Conservation (phyloP, 225 moss, liverwort and hornwort genomes). For the Physcomitrium patens region DNA sequence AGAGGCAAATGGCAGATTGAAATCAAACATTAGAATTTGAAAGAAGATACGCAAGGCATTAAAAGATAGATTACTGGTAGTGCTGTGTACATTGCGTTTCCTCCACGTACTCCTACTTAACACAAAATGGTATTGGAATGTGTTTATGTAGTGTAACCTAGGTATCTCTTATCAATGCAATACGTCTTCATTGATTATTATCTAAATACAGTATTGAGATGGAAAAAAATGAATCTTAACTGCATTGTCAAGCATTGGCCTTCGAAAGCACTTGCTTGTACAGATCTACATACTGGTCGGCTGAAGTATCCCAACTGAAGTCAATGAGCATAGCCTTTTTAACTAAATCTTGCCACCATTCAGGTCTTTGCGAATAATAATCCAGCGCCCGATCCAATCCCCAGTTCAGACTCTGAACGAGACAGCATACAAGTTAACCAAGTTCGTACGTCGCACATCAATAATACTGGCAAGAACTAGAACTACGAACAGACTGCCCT, state of each 20-base stretch:
- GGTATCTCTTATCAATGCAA: no score
- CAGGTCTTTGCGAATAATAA: constrained; percentile 60
- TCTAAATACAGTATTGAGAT: not conserved
- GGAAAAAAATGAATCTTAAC: not conserved
- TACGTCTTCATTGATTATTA: not conserved
- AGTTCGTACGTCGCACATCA: not conserved
- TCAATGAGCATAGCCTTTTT: constrained; percentile 79
- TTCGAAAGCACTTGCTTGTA: constrained; percentile 80
- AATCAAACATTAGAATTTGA: no score
- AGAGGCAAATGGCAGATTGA: no score
- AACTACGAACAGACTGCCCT: not conserved
- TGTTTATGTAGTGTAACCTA: no score
- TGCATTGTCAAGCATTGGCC: constrained; percentile 46
- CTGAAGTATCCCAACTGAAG: constrained; percentile 88
- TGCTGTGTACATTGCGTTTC: no score
- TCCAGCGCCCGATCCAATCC: constrained; percentile 84
- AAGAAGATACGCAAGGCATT: no score
- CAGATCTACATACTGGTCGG: constrained; percentile 79
- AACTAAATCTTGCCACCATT: constrained; percentile 88
- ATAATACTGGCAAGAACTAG: not conserved
- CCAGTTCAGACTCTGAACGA: constrained; percentile 86
- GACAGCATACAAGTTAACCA: constrained; percentile 15
- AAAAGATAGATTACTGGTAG: no score
- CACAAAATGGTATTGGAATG: no score
- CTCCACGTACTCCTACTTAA: no score